These are phyloP conservation scores for Hibiscus trionum DNA, from an alignment of 345 rosid genomes.

Conservation along the genomic window DNA sequence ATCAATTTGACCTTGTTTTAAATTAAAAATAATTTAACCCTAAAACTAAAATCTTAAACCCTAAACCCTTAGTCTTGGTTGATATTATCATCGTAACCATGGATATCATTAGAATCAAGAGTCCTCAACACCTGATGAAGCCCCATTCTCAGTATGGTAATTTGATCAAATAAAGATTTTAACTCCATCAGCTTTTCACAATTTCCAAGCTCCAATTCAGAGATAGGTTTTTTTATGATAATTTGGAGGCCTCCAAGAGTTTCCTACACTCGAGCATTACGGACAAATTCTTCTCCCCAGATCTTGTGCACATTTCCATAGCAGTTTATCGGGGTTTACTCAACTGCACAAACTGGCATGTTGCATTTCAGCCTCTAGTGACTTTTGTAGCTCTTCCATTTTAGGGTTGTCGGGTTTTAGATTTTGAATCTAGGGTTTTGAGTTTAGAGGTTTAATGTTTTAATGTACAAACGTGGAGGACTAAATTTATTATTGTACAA, in stretches of 20 bases:
- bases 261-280: neutral
- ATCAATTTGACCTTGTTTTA: no score
- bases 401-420: neutral
- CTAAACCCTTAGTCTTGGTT: conserved; percentile 26
- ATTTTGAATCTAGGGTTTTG: no score
- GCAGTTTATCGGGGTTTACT: conserved; percentile 35
- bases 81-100: conserved; percentile 24
- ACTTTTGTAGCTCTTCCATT: conserved; percentile 41
- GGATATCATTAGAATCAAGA: conserved; percentile 35
- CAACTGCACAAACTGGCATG: conserved; percentile 38
- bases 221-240: conserved; percentile 51
- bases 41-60: no score
- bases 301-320: conserved; percentile 48
- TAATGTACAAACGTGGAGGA: no score
- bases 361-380: conserved; percentile 43
- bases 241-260: conserved; percentile 45
- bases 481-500: no score
- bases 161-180: conserved; percentile 41
- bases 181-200: conserved; percentile 40
- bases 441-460: no score
- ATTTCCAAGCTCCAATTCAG: conserved; percentile 47
- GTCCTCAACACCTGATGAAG: conserved; percentile 41
- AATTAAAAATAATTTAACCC: no score
- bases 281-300: conserved; percentile 18
- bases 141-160: conserved; percentile 43